These are phyloP conservation scores for Pichia sp. DNA, from an alignment of 1,139 yeast species.

Conservation along the genomic window DNA sequence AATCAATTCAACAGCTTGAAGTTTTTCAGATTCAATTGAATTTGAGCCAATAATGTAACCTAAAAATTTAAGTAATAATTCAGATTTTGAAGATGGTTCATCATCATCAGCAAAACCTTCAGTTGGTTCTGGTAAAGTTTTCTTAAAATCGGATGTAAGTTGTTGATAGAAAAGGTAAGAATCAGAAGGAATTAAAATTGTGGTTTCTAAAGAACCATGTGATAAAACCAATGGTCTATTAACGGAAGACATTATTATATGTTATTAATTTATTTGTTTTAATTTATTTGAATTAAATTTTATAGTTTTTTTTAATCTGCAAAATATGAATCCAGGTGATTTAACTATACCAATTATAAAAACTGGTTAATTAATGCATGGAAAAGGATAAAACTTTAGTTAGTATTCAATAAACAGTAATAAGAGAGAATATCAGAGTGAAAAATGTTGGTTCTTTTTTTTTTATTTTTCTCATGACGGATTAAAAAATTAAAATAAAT, in stretches of 20 bases:
- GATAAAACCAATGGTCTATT: conserved; percentile 71
- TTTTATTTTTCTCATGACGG: too few species aligned
- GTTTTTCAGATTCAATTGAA: conserved; percentile 25
- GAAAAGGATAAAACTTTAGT: too few species aligned
- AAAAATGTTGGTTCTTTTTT: too few species aligned
- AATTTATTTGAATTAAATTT: not conserved
- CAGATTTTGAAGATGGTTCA: conserved; percentile 86
- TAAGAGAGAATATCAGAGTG: too few species aligned
- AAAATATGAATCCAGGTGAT: too few species aligned
- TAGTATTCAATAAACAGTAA: too few species aligned
- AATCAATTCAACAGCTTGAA: conserved; percentile 62
- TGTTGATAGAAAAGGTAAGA: conserved; percentile 78
- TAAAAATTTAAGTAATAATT: conserved; percentile 75
- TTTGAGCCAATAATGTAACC: conserved; percentile 59
- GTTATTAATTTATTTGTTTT: not conserved
- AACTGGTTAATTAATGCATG: too few species aligned
- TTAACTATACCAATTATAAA: too few species aligned
- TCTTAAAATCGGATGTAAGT: conserved; percentile 77
- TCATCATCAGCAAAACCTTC: conserved; percentile 83
- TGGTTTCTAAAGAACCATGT: conserved; percentile 86
- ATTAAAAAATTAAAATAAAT: too few species aligned
- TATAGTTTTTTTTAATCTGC: too few species aligned
- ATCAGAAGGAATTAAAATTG: conserved; percentile 78
- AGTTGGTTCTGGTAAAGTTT: conserved; percentile 72
- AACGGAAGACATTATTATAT: conserved; percentile 19